Base-by-base conservation (phyloP, 2,329 filamentous ascomycete species). In the Penicillium sp. region DNA sequence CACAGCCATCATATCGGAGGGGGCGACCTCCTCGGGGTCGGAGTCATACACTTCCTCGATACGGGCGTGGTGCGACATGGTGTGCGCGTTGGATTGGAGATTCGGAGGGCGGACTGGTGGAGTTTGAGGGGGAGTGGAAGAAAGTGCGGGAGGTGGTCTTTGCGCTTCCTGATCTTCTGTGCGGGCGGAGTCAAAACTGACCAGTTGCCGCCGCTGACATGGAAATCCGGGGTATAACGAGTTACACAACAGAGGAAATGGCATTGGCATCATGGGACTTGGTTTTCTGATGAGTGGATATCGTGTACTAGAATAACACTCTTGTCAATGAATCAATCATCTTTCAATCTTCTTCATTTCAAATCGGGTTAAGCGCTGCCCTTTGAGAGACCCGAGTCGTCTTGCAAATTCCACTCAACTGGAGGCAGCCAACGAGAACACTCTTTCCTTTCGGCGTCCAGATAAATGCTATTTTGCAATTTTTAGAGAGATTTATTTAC, bases 11-110 rank as follows among this genome's bases (percentile, higher is more conserved):
- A 80, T 84, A 67, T 90, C 87, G 64, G 81, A 80, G 70, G 93
- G 90, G 78, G 95, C 90, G 76, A 88, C 89, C 78, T 96, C 92
- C 64, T 92, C 90, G 55, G 94, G 92, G 79, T 98, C 94, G 14
- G 90, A 91, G 82, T 96, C 92, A 61, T 88, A 91, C 63, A 97
- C 89, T 78, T 98, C 95, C 84, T 99, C 95, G 76, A 98, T 89
- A 62, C 89, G 88, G 61, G 93, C 87, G 81, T 95, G 77, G 63
- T 75, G 88, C 47, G 91, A 90, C 92, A 96, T 95, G 66, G 63
- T 79, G 66, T 47, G 43, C n/a, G 6, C 10, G 22, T 54, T 54
- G 56, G 55, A 52, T 57, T 64, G 55, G 54, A n/a, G n/a, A 31
- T 31, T 31, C 1, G 20, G 48, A 38, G 17, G 48, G 25, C 17